phyloP scores from a whole-genome alignment of 2,329 filamentous ascomycete species.

The Sporothrix pseudoabietina region DNA sequence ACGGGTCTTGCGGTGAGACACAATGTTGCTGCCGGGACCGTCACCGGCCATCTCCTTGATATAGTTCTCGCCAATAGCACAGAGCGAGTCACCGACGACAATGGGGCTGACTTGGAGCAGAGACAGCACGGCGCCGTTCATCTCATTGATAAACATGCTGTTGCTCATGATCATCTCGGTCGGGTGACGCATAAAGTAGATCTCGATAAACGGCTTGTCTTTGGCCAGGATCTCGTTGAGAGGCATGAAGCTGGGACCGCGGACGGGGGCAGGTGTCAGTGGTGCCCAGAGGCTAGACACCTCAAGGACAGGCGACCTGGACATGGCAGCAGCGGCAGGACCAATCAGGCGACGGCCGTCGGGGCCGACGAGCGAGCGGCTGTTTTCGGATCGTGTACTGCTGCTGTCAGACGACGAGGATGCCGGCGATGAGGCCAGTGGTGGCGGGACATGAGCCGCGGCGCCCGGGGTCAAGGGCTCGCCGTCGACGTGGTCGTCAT shows the following conservation, averaged over 20 bases:
- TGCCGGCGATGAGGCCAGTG: not conserved
- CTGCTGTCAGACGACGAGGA: not conserved
- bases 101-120: slow-evolving; percentile 31
- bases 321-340: slow-evolving; percentile 9
- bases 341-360: slow-evolving; percentile 26
- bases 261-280: slow-evolving; percentile 25
- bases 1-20: slow-evolving; percentile 29
- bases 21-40: slow-evolving; percentile 2
- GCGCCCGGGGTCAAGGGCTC: slow-evolving; percentile 9
- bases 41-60: slow-evolving; percentile 21
- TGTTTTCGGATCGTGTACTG: not conserved
- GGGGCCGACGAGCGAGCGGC: slow-evolving; percentile 25
- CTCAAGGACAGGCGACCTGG: slow-evolving; percentile 26
- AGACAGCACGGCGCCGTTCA: slow-evolving; percentile 33
- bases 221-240: slow-evolving; percentile 27
- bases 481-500: slow-evolving; percentile 17
- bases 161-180: slow-evolving; percentile 33
- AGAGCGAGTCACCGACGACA: slow-evolving; percentile 32
- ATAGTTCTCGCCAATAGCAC: slow-evolving; percentile 35
- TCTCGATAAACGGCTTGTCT: slow-evolving; percentile 33
- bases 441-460: not conserved
- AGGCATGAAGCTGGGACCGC: slow-evolving; percentile 31
- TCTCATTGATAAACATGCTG: slow-evolving; percentile 33
- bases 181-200: slow-evolving; percentile 34
- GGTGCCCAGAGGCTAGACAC: slow-evolving; percentile 24